Percentiles rank a stretch among this genome's conserved stretches.
Conservation (phyloP, 2,329 filamentous ascomycete species). For the Fusarium nygamai region DNA sequence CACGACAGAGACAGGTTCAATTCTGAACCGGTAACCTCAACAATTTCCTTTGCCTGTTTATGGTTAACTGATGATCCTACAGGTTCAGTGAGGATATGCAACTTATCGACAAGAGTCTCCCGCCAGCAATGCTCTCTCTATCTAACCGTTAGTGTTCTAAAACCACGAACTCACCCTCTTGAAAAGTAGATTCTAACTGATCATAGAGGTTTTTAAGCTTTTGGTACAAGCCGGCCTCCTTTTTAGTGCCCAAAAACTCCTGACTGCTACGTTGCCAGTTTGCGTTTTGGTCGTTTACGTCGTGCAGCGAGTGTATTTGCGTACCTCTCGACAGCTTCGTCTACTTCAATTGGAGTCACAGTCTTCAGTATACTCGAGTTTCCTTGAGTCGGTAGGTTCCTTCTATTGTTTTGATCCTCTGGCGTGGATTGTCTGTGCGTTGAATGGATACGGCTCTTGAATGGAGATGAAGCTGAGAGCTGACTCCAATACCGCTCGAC, state of each 20-base stretch:
- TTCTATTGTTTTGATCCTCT: too few relatives aligned
- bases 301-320: not conserved
- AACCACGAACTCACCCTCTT: too few relatives aligned
- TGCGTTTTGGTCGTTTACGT: not conserved
- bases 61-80: not conserved
- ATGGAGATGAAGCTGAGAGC: too few relatives aligned
- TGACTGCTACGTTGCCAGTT: not conserved
- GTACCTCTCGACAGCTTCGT: not conserved
- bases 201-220: not conserved
- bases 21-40: not conserved
- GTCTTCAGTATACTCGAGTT: not conserved
- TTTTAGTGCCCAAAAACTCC: not conserved
- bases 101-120: not conserved
- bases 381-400: too few relatives aligned
- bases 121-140: not conserved
- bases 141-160: too few relatives aligned
- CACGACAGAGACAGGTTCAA: not conserved
- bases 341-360: not conserved
- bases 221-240: not conserved
- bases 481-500: too few relatives aligned
- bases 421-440: too few relatives aligned
- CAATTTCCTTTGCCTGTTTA: accelerated
- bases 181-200: too few relatives aligned
- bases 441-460: too few relatives aligned
- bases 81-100: not conserved